A percentile compares a stretch with the other conserved stretches of the same genome.
Evolutionary conservation across 139 green algal species (phyloP).

Genomic region (Chlamydomonas schloesseri): DNA sequence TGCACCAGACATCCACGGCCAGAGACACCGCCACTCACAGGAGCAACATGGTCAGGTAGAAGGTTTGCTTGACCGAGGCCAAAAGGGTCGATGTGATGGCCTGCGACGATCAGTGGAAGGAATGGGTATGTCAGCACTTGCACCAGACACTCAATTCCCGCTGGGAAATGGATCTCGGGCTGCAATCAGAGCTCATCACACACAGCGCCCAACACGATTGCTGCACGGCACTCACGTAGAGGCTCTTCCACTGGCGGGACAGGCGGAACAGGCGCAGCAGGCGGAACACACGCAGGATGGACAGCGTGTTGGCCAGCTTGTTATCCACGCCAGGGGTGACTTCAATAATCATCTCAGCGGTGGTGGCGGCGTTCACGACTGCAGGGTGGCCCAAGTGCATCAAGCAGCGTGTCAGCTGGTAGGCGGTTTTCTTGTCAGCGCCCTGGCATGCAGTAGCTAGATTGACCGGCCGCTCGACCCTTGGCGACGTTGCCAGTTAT

Average conservation of each 20-base stretch:
- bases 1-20: too few relatives aligned
- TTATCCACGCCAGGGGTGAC: conserved; percentile 37
- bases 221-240: not conserved
- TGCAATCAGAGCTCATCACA: too few relatives aligned
- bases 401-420: too few relatives aligned
- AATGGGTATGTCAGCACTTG: too few relatives aligned
- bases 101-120: too few relatives aligned
- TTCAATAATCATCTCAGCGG: conserved; percentile 70
- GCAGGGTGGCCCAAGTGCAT: not conserved
- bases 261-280: conserved; percentile 6
- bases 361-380: conserved; percentile 64
- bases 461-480: too few relatives aligned
- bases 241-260: not conserved
- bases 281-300: not conserved
- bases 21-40: not conserved
- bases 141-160: too few relatives aligned
- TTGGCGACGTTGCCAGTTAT: too few relatives aligned
- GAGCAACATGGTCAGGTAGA: conserved; percentile 37
- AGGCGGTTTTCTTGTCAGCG: too few relatives aligned
- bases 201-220: too few relatives aligned
- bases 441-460: too few relatives aligned
- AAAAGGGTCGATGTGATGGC: not conserved
- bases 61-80: not conserved
- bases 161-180: too few relatives aligned
- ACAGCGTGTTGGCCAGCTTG: conserved; percentile 4